A percentile compares a stretch with the other conserved stretches of the same genome.
Conservation (phyloP, 2,329 filamentous ascomycete species). For the Xylaria sp. region DNA sequence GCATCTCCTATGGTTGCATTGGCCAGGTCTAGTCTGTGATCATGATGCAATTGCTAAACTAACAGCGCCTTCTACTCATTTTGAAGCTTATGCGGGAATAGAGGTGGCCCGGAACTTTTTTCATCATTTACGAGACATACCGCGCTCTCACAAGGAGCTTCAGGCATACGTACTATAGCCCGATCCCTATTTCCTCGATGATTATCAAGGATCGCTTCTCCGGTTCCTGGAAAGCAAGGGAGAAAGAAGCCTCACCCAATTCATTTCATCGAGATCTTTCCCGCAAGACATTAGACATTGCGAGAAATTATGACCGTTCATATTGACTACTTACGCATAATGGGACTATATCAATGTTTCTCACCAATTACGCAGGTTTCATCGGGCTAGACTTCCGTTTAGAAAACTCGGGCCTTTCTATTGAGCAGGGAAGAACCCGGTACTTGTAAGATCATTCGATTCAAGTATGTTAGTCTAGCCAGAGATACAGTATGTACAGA, state of each 20-base stretch:
- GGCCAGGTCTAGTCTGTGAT: neutral
- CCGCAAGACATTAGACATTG: neutral
- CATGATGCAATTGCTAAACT: neutral
- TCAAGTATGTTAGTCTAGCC: slow-evolving; percentile 12
- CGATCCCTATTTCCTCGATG: neutral
- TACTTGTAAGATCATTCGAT: slow-evolving; percentile 25
- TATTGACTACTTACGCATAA: neutral
- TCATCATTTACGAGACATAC: neutral
- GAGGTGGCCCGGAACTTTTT: neutral
- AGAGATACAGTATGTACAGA: neutral
- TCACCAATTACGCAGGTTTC: neutral
- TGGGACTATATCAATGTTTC: neutral
- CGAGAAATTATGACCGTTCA: neutral
- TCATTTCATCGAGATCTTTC: neutral
- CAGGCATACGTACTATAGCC: neutral
- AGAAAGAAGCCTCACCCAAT: neutral
- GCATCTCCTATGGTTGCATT: no score
- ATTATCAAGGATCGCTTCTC: neutral
- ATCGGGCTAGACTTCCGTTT: neutral
- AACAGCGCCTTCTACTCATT: neutral
- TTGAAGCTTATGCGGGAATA: neutral
- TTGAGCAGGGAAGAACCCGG: slow-evolving; percentile 25
- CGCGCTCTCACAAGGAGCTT: neutral
- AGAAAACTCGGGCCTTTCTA: slow-evolving; percentile 7
- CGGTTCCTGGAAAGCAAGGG: neutral